Base-by-base conservation (phyloP, 1,284 basidiomycete species). In the Ustilago shanxiensis region DNA sequence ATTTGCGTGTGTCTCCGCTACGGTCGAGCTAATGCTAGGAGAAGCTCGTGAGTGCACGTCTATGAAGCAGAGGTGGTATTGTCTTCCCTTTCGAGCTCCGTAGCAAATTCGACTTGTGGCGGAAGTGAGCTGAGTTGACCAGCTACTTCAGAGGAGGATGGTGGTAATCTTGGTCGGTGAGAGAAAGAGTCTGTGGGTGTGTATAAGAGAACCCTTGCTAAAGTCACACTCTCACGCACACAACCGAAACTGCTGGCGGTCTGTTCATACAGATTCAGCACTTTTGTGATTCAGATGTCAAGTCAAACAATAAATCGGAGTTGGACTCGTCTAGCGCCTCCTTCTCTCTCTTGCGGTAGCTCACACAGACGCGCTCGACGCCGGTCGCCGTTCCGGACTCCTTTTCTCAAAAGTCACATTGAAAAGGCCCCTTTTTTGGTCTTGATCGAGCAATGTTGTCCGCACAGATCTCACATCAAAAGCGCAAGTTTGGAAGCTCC, bases 221-320 rank as follows among this genome's bases (percentile, higher is more conserved):
- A 22, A 35, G 52, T 54, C 52, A 33, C 52, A 35, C n/a, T n/a
- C n/a, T n/a, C n/a, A n/a, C n/a, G n/a, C n/a, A n/a, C n/a, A n/a
- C n/a, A n/a, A 7, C 1, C 13, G 18, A 22, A 18, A 18, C 11
- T 39, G 31, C 31, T 33, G 31, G 31, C 45, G n/a, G 20, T 47
- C n/a, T n/a, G n/a, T n/a, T n/a, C n/a, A n/a, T n/a, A n/a, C n/a
- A n/a, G n/a, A n/a, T n/a, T n/a, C n/a, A 22, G 20, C 45, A 29
- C 47, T 50, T 16, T 29, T 50, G 47, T 50, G 22, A 45, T 56
- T 56, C 54, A 56, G 54, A 29, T 55, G 53, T 55, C 50, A 52
- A 29, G 18, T 52, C 28, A 20, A n/a, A n/a, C n/a, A n/a, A n/a
- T n/a, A n/a, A 52, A 56, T 56, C 39, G 39, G 41, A 56, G 54